Evolutionary conservation across 805 yeast species (phyloP), one percentile per base, ranked within the genome.

Genomic region (Yarrowia divulgata): DNA sequence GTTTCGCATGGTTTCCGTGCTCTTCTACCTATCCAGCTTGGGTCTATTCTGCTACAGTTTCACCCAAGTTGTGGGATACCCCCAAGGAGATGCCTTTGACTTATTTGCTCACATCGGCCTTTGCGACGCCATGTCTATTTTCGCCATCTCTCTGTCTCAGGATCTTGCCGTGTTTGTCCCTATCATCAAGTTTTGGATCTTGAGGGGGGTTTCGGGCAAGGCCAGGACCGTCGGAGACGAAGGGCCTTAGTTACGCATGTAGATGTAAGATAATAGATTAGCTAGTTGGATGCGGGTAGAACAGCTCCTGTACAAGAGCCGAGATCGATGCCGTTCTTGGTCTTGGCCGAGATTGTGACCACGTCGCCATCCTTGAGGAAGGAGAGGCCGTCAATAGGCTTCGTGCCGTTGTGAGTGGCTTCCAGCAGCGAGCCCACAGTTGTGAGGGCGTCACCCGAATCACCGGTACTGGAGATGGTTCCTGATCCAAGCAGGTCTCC

Each of bases 401-500:
- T 19, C n/a, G 62, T 71, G 12, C 75, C 75, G 10, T 69, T 73
- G 13, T 58, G 63, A 1, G 74, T 57, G 29, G 70, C 57, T 60
- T 74, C 76, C 45, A 74, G 63, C 9, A 74, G 67, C 10, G 75
- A 74, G 8, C 76, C 76, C 18, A 69, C 70, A 0, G 73, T 62
- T 5, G 42, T 45, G 14, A 37, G 23, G 12, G 64, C 69, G 6
- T 62, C 63, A 6, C 74, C 73, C 14, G 55, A 39, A 23, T 35
- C 55, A 5, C 55, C 55, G 23, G 18, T 46, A n/a, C 67, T 62
- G 8, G 76, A 74, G 29, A 74, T 72, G 5, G 76, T 74, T 13
- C 76, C 76, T 16, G 76, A 74, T 13, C 73, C 76, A n/a, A 74
- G 67, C 16, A 74, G 68, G 57, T 74, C 76, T 14, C 76, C 76